Percentiles rank a stretch among this genome's conserved stretches.
Conservation (phyloP, 2,329 filamentous ascomycete species). For the Verticillium dahliae region DNA sequence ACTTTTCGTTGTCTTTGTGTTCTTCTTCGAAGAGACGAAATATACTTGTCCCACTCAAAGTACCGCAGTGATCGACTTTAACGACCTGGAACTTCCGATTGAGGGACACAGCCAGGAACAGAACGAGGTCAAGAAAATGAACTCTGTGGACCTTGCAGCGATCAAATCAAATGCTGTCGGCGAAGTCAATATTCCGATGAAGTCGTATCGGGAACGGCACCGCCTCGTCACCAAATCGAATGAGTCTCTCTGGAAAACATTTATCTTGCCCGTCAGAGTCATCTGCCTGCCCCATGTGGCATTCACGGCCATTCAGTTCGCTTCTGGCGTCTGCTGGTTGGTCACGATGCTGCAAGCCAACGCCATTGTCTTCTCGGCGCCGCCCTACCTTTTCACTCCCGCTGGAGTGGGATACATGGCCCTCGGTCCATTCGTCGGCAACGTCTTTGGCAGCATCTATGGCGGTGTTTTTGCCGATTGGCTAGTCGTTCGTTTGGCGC, state of each 20-base stretch:
- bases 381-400: slow-evolving; percentile 20
- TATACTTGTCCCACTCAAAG: slow-evolving; percentile 12
- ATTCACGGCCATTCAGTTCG: slow-evolving; percentile 32
- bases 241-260: slow-evolving; percentile 9
- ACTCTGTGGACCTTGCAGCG: not conserved
- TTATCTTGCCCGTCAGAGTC: slow-evolving; percentile 7
- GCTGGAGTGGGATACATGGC: slow-evolving; percentile 17
- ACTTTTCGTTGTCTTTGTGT: slow-evolving; percentile 8
- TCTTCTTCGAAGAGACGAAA: slow-evolving; percentile 22
- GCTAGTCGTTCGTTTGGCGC: slow-evolving; percentile 38
- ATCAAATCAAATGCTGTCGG: not conserved
- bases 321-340: slow-evolving; percentile 27
- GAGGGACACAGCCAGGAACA: not conserved
- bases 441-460: slow-evolving; percentile 26
- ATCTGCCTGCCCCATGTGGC: slow-evolving; percentile 22
- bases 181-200: slow-evolving; percentile 5
- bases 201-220: slow-evolving; percentile 13
- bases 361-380: slow-evolving; percentile 22
- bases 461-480: slow-evolving; percentile 34
- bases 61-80: slow-evolving; percentile 10
- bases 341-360: slow-evolving; percentile 24
- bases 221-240: slow-evolving; percentile 13
- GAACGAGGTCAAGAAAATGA: not conserved
- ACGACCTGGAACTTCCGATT: not conserved
- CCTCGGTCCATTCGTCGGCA: slow-evolving; percentile 26